Conservation (phyloP, 1,139 yeast genomes). For the Lodderomyces oxycetoniae region DNA sequence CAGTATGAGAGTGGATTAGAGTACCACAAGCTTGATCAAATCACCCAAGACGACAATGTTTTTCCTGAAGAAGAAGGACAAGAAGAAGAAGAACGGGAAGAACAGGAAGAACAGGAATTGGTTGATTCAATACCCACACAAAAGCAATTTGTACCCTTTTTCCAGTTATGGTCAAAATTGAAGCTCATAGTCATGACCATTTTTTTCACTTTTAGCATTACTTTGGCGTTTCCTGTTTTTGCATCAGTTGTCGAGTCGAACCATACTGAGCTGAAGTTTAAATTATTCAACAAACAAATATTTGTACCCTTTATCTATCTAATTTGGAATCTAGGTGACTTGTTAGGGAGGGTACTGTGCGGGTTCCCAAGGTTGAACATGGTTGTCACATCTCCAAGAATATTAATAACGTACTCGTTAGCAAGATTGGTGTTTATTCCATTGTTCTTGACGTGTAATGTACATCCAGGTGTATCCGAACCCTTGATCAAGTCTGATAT, state of each 20-base stretch:
- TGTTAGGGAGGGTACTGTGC: slow-evolving; percentile 70
- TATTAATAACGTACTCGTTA: slow-evolving; percentile 48
- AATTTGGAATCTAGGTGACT: slow-evolving; percentile 85
- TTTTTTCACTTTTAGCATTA: slow-evolving; percentile 68
- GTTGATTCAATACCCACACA: slow-evolving; percentile 17
- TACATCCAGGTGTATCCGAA: slow-evolving; percentile 35
- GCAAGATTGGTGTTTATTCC: slow-evolving; percentile 56
- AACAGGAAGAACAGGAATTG: slow-evolving; percentile 5
- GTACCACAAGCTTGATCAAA: slow-evolving; percentile 18
- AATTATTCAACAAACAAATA: slow-evolving; percentile 41
- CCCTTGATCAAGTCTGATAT: slow-evolving; percentile 55
- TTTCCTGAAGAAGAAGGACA: slow-evolving; percentile 11
- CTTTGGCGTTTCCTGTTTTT: slow-evolving; percentile 84
- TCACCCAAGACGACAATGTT: slow-evolving; percentile 10
- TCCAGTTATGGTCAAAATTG: slow-evolving; percentile 53
- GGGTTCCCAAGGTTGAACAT: slow-evolving; percentile 42
- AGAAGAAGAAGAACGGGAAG: slow-evolving; percentile 3
- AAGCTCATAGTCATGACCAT: slow-evolving; percentile 64
- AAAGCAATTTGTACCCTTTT: slow-evolving; percentile 41
- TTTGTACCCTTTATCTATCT: slow-evolving; percentile 77
- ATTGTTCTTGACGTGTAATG: slow-evolving; percentile 64
- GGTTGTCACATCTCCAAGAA: slow-evolving; percentile 35
- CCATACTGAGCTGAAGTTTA: slow-evolving; percentile 24
- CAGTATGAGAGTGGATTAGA: slow-evolving; percentile 20
- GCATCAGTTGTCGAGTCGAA: slow-evolving; percentile 67